Evolutionary conservation across 2,329 filamentous ascomycete species (phyloP).

Genomic region (Cercospora canescens): DNA sequence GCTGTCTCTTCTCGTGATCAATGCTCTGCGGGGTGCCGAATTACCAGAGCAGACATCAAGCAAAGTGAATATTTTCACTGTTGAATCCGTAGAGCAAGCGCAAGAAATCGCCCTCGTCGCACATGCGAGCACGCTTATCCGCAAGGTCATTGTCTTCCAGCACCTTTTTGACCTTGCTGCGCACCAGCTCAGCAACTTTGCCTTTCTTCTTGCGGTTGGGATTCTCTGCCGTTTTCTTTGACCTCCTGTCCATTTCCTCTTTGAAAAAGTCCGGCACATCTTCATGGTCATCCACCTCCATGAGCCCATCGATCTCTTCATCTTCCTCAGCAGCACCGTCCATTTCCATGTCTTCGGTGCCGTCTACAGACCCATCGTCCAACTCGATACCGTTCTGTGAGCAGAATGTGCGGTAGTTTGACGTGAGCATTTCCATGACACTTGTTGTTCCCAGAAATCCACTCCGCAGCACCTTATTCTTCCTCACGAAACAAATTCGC

Average conservation of each 20-base stretch:
- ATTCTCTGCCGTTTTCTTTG: slow-evolving; percentile 55
- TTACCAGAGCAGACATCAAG: slow-evolving; percentile 41
- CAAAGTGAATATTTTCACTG: slow-evolving; percentile 90
- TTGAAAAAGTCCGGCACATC: slow-evolving; percentile 85
- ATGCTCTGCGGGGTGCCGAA: background rate
- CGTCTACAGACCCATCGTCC: slow-evolving; percentile 61
- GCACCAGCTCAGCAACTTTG: slow-evolving; percentile 77
- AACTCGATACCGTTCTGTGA: slow-evolving; percentile 79
- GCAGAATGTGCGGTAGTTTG: slow-evolving; percentile 89
- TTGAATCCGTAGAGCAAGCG: slow-evolving; percentile 82
- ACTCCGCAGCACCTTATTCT: slow-evolving; percentile 86
- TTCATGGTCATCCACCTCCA: slow-evolving; percentile 62
- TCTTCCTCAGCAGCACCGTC: slow-evolving; percentile 41
- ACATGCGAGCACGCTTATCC: slow-evolving; percentile 79
- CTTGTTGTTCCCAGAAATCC: slow-evolving; percentile 79
- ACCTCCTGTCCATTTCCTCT: slow-evolving; percentile 55
- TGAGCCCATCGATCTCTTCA: slow-evolving; percentile 50
- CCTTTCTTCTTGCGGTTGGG: slow-evolving; percentile 71
- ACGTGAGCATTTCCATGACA: slow-evolving; percentile 78
- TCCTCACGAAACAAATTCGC: slow-evolving; percentile 77
- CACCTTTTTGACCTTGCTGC: slow-evolving; percentile 82
- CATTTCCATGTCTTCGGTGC: slow-evolving; percentile 50
- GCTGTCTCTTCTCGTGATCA: background rate
- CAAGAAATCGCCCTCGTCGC: slow-evolving; percentile 91
- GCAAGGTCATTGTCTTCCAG: slow-evolving; percentile 78